phyloP scores from a whole-genome alignment of 495 filamentous ascomycete genomes.

The Bacidia gigantensis region DNA sequence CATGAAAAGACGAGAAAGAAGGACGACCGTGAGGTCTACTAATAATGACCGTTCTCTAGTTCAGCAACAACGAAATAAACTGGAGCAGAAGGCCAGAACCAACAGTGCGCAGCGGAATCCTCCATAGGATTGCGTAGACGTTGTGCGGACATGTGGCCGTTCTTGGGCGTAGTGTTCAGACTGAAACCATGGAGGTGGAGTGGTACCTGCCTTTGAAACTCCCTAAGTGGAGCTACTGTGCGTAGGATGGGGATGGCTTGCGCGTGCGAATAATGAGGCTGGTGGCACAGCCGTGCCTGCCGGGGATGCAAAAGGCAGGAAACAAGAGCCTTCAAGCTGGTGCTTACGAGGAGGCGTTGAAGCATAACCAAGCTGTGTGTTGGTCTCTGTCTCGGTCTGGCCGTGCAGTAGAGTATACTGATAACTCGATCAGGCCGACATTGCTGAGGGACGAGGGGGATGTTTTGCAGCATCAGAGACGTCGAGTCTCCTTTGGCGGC shows the following conservation, averaged over 20 bases:
- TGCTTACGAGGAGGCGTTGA: too few relatives aligned
- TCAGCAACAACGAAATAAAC: neutral
- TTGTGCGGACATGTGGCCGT: neutral
- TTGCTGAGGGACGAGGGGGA: too few relatives aligned
- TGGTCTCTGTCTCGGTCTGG: too few relatives aligned
- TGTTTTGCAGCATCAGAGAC: too few relatives aligned
- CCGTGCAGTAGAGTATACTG: too few relatives aligned
- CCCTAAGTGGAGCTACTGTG: neutral
- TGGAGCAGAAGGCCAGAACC: conserved; percentile 1
- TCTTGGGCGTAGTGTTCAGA: neutral
- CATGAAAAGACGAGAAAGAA: neutral
- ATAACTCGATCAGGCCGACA: too few relatives aligned
- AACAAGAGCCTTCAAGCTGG: too few relatives aligned
- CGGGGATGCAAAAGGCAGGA: too few relatives aligned
- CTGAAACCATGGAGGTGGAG: conserved; percentile 1
- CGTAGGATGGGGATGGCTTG: neutral
- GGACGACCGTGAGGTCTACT: neutral
- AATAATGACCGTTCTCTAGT: neutral
- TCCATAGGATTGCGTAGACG: neutral
- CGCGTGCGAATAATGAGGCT: neutral
- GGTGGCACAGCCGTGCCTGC: neutral
- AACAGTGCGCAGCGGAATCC: neutral
- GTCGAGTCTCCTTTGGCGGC: too few relatives aligned
- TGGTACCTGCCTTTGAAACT: neutral
- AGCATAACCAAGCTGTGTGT: too few relatives aligned